Base-by-base conservation (phyloP, 2,329 filamentous ascomycete genomes). In the Trichoderma oligosporum region DNA sequence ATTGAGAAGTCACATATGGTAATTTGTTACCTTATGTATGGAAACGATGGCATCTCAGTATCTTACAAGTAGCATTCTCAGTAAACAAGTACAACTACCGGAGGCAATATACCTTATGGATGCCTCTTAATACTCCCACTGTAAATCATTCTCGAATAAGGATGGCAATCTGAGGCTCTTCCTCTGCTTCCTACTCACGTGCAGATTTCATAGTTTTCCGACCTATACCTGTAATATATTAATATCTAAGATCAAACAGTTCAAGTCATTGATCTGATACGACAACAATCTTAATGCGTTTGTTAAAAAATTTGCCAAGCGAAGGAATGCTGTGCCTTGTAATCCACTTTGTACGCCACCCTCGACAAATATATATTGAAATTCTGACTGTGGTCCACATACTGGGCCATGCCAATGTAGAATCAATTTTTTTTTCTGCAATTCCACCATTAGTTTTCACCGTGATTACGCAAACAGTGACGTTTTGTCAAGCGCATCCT, bases 401-500 rank as follows among this genome's bases (percentile, higher is more conserved):
- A 31, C 18, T 16, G 41, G 48, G 36, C n/a, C 46, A 16, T 25
- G 22, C 20, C 31, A 31, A 29, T 36, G 22, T 27, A 31, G 36
- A 25, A 25, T 36, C 18, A n/a, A n/a, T n/a, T n/a, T n/a, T n/a
- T n/a, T n/a, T n/a, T n/a, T n/a, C n/a, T n/a, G 22, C n/a, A 44
- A 27, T 33, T 44, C 46, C n/a, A 14, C 31, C 31, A 38, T 52
- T 41, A 45, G 9, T 8, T 2, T 7, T 24, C 31, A 22, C 14
- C n/a, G n/a, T n/a, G 38, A 22, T 33, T 80, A 93, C 65, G 85
- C 83, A 77, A 95, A 95, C 57, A 95, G 74, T 64, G 85, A 80
- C 70, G 82, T 83, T 62, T 88, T 87, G 74, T 95, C 91, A 71
- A 97, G 76, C 62, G 84, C 85, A 71, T 89, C 83, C 64, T 79